Conservation (phyloP, 352 stramenopile genomes). For the Phytophthora tentaculata region DNA sequence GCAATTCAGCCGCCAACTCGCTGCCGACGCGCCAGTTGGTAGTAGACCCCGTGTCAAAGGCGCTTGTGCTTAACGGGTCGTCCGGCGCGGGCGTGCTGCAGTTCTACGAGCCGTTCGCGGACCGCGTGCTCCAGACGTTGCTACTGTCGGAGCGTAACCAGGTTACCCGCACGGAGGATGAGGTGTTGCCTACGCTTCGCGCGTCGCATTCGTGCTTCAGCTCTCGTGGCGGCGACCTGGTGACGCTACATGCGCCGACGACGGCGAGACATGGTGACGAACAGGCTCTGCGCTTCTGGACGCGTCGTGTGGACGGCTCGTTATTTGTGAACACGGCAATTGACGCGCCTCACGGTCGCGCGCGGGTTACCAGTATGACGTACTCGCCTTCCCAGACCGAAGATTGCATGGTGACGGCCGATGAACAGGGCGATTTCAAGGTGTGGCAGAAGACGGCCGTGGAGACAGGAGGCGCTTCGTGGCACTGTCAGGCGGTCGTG, state of each 20-base stretch:
- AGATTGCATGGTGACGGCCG: slow-evolving; percentile 67
- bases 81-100: slow-evolving; percentile 71
- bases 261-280: slow-evolving; percentile 43
- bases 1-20: slow-evolving; percentile 43
- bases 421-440: slow-evolving; percentile 79
- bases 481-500: slow-evolving; percentile 83
- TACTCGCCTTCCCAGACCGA: slow-evolving; percentile 54
- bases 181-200: slow-evolving; percentile 57
- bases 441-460: slow-evolving; percentile 65
- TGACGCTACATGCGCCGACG: slow-evolving; percentile 60
- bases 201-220: slow-evolving; percentile 68
- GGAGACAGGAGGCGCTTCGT: slow-evolving; percentile 37
- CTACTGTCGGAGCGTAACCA: slow-evolving; percentile 84
- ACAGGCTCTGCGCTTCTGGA: slow-evolving; percentile 81
- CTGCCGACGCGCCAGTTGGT: slow-evolving; percentile 61
- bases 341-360: slow-evolving; percentile 73
- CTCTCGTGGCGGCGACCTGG: slow-evolving; percentile 51
- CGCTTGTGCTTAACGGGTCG: slow-evolving; percentile 69
- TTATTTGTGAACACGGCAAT: slow-evolving; percentile 88
- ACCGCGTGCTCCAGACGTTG: slow-evolving; percentile 76
- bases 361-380: slow-evolving; percentile 55
- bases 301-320: slow-evolving; percentile 68
- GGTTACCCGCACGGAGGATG: slow-evolving; percentile 78
- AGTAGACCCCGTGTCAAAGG: slow-evolving; percentile 67
- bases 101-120: slow-evolving; percentile 84